Percentiles rank a stretch among this genome's conserved stretches.
Conservation (phyloP, 768 basidiomycete species). For the Leccinellum rugosiceps region DNA sequence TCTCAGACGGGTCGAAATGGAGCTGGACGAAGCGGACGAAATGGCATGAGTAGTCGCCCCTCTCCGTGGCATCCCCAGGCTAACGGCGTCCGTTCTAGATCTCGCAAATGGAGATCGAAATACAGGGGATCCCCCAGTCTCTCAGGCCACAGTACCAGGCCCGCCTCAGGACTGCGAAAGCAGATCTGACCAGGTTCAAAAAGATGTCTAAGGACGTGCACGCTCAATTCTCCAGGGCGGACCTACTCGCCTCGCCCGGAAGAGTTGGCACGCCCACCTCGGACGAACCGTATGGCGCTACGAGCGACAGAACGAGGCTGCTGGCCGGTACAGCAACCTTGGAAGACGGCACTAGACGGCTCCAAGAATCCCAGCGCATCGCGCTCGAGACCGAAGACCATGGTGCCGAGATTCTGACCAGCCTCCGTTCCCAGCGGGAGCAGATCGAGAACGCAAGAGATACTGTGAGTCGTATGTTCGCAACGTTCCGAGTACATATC, state of each 20-base stretch:
- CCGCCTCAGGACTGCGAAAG: slow-evolving; percentile 72
- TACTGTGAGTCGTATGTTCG: slow-evolving; percentile 52
- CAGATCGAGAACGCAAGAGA: slow-evolving; percentile 92
- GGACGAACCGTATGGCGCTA: slow-evolving; percentile 76
- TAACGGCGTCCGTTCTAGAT: slow-evolving; percentile 48
- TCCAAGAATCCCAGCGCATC: slow-evolving; percentile 88
- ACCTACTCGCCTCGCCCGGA: slow-evolving; percentile 62
- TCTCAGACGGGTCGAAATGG: slow-evolving; percentile 85
- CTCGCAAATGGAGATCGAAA: slow-evolving; percentile 99
- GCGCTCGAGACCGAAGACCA: slow-evolving; percentile 96
- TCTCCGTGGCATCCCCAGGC: neutral
- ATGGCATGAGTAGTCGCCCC: slow-evolving; percentile 54
- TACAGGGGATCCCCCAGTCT: slow-evolving; percentile 89
- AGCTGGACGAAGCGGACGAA: slow-evolving; percentile 97
- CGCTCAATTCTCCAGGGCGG: slow-evolving; percentile 64
- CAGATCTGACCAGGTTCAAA: slow-evolving; percentile 75
- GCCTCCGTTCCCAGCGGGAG: slow-evolving; percentile 83
- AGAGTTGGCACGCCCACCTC: slow-evolving; percentile 41
- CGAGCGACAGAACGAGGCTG: slow-evolving; percentile 74
- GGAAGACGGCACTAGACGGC: slow-evolving; percentile 78
- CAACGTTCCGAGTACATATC: neutral
- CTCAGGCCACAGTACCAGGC: slow-evolving; percentile 73
- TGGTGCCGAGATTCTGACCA: slow-evolving; percentile 87
- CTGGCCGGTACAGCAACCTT: slow-evolving; percentile 75
- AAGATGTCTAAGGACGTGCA: slow-evolving; percentile 75